Conservation (phyloP, 1,284 basidiomycete species). For the Ganoderma sp. region DNA sequence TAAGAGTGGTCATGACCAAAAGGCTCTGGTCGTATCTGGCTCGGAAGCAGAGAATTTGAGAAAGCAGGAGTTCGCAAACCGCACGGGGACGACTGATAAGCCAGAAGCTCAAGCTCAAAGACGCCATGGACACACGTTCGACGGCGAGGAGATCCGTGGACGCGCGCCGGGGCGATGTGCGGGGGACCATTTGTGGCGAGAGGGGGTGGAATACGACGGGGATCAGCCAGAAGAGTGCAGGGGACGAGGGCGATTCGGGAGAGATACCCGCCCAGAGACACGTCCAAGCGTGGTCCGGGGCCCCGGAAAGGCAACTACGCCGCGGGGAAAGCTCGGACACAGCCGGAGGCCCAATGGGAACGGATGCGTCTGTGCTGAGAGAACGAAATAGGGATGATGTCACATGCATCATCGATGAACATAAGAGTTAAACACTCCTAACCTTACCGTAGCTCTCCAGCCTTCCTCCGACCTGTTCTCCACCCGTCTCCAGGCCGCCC, state of each 20-base stretch:
- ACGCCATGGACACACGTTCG: conserved; percentile 23
- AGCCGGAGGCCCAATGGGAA: conserved; percentile 21
- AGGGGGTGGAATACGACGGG: conserved; percentile 21
- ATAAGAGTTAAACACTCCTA: conserved; percentile 29
- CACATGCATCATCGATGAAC: conserved; percentile 36
- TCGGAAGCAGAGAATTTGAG: background rate
- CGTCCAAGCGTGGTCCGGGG: background rate
- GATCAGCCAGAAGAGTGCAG: conserved; percentile 26
- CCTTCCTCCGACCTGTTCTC: background rate
- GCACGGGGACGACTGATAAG: conserved; percentile 7
- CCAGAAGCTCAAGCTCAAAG: background rate
- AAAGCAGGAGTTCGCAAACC: conserved; percentile 2
- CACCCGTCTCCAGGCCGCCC: conserved; percentile 10
- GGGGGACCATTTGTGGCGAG: conserved; percentile 16
- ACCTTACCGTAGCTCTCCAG: conserved; percentile 17
- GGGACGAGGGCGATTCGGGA: conserved; percentile 11
- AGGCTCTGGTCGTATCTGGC: background rate
- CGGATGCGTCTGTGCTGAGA: conserved; percentile 13
- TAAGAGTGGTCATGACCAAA: background rate
- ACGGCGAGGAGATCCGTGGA: conserved; percentile 22
- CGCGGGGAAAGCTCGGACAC: conserved; percentile 30
- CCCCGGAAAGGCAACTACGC: conserved; percentile 17
- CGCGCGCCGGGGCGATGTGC: conserved; percentile 18
- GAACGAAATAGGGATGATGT: conserved; percentile 22
- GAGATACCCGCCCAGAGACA: conserved; percentile 10